phyloP scores from a whole-genome alignment of 139 green algal species.

The Volvox africanus region DNA sequence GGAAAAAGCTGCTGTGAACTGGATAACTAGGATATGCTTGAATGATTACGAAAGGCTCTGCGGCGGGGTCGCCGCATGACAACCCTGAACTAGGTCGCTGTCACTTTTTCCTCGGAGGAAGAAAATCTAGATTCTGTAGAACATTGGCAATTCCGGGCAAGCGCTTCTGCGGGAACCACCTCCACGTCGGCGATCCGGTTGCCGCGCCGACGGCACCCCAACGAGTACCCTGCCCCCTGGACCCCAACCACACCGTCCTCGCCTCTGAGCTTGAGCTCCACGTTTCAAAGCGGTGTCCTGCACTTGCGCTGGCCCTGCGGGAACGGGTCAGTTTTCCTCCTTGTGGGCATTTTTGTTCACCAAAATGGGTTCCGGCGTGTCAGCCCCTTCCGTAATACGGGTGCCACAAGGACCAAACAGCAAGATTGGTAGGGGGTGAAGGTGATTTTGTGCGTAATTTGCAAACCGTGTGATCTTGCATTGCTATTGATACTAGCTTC shows the following conservation, averaged over 20 bases:
- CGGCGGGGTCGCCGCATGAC: neutral
- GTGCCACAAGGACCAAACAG: too few species aligned
- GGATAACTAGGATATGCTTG: too few species aligned
- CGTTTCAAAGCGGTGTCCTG: neutral
- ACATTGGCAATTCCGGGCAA: neutral
- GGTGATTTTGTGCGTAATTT: too few species aligned
- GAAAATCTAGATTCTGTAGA: neutral
- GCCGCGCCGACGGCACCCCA: neutral
- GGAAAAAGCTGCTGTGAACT: too few species aligned
- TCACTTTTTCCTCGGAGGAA: neutral
- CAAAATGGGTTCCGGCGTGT: too few species aligned
- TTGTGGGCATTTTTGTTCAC: too few species aligned
- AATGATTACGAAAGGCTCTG: too few species aligned
- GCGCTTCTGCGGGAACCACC: conserved; percentile 38
- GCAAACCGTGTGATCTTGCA: too few species aligned
- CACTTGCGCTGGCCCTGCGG: neutral
- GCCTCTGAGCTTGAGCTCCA: conserved; percentile 5
- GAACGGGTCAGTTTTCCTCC: conserved; percentile 10
- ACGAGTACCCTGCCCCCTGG: conserved; percentile 30
- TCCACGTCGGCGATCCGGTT: neutral
- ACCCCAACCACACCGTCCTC: conserved; percentile 20
- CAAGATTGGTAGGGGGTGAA: too few species aligned
- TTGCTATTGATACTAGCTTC: too few species aligned
- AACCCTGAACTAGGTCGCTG: conserved; percentile 15
- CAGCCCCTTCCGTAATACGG: too few species aligned